These are phyloP conservation scores for Sherardia arvensis DNA, from an alignment of 257 asterid species.

Conservation along the genomic window DNA sequence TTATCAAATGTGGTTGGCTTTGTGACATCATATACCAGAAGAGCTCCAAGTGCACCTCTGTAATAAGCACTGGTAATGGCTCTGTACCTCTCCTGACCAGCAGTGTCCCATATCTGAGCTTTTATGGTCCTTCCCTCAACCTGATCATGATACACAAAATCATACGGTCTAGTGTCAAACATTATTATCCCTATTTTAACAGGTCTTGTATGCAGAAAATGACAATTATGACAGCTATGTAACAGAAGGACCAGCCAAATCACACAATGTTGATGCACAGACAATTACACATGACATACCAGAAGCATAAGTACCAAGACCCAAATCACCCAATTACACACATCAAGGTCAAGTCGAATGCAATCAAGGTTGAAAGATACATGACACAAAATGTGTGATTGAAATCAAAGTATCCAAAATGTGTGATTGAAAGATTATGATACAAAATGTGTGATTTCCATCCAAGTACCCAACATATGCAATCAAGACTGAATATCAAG, in stretches of 20 bases:
- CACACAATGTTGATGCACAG: not conserved
- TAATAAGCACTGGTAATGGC: conserved; percentile 97
- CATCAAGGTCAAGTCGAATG: not conserved
- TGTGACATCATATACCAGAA: conserved; percentile 83
- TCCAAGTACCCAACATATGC: not conserved
- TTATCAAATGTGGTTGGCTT: conserved; percentile 88
- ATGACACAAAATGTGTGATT: not conserved
- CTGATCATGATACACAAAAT: conserved; percentile 13
- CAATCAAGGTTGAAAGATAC: not conserved
- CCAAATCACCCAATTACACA: not conserved
- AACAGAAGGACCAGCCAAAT: not conserved
- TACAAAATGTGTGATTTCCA: not conserved
- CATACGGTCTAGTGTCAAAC: not conserved
- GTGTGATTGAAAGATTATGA: too few relatives aligned
- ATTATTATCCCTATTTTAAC: too few relatives aligned
- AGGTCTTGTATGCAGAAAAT: not conserved
- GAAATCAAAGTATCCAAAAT: too few relatives aligned
- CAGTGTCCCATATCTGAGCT: conserved; percentile 99
- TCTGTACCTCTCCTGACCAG: conserved; percentile 97
- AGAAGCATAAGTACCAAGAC: not conserved
- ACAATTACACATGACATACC: not conserved
- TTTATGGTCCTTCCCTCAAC: conserved; percentile 91
- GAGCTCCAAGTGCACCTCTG: conserved; percentile 95
- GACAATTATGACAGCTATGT: not conserved
- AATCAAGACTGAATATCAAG: not conserved